These are phyloP conservation scores for Orobanche coerulescens DNA, from an alignment of 257 asterid species.

Conservation along the genomic window DNA sequence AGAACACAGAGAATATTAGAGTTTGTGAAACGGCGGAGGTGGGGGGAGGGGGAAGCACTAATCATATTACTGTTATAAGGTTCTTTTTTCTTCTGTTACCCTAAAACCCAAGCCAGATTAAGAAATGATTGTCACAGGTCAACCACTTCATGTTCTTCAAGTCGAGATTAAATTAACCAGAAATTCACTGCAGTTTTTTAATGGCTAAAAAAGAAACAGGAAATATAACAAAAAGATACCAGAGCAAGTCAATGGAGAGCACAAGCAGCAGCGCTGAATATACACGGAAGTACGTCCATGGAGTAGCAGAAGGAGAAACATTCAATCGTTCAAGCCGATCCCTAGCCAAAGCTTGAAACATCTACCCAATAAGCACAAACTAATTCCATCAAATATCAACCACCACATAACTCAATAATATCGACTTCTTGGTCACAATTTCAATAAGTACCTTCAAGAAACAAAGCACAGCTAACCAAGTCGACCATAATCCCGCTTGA, in stretches of 20 bases:
- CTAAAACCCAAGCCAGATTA: slow-evolving; percentile 11
- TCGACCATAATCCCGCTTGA: slow-evolving; percentile 71
- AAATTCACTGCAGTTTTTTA: neutral
- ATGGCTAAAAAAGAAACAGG: neutral
- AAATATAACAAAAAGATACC: slow-evolving; percentile 37
- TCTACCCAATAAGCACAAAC: slow-evolving; percentile 36
- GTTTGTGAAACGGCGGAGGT: neutral
- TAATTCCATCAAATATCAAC: slow-evolving; percentile 8
- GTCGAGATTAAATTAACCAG: neutral
- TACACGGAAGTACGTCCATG: slow-evolving; percentile 75
- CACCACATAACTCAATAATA: slow-evolving; percentile 2
- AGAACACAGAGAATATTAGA: neutral
- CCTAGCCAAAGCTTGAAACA: slow-evolving; percentile 90
- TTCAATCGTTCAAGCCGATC: slow-evolving; percentile 81
- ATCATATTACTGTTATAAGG: neutral
- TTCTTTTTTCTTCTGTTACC: neutral
- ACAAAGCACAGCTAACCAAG: slow-evolving; percentile 79
- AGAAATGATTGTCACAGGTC: neutral
- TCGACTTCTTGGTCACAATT: slow-evolving; percentile 7
- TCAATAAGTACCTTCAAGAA: slow-evolving; percentile 52
- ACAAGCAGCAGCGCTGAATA: slow-evolving; percentile 69
- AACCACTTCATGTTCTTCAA: slow-evolving; percentile 8
- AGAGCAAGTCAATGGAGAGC: slow-evolving; percentile 53
- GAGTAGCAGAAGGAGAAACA: slow-evolving; percentile 78
- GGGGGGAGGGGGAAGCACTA: too few relatives aligned